Percentiles rank a stretch among this genome's conserved stretches.
These are phyloP conservation scores for Sonneratia caseolaris DNA, from an alignment of 345 rosid genomes.

Conservation along the genomic window DNA sequence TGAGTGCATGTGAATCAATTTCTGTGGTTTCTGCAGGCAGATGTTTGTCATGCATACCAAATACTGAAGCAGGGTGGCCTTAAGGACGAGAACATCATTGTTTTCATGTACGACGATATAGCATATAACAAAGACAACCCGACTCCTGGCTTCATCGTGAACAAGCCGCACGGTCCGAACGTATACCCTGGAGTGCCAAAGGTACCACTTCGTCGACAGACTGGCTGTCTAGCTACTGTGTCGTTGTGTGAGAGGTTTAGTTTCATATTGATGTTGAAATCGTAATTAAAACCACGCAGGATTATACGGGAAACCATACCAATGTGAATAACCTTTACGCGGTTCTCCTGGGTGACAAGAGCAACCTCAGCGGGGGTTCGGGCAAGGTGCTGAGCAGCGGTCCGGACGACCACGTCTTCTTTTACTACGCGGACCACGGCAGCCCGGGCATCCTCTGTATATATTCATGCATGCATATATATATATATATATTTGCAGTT, in stretches of 20 bases:
- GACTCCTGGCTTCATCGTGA: conserved; percentile 52
- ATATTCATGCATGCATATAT: background rate
- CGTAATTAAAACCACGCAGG: conserved; percentile 25
- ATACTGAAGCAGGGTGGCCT: conserved; percentile 41
- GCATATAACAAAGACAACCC: conserved; percentile 39
- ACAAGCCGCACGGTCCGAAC: conserved; percentile 44
- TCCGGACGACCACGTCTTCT: conserved; percentile 44
- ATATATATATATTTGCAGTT: background rate
- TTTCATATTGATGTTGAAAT: background rate
- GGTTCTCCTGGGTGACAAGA: conserved; percentile 45
- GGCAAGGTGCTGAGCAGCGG: conserved; percentile 55
- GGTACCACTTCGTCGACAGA: conserved; percentile 15
- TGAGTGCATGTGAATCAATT: background rate
- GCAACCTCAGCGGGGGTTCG: conserved; percentile 49
- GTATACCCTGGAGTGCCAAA: conserved; percentile 63
- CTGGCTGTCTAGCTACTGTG: background rate
- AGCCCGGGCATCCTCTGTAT: conserved; percentile 26
- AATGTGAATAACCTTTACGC: conserved; percentile 37
- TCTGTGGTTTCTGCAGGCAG: conserved; percentile 32
- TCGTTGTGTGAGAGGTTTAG: background rate
- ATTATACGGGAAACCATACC: conserved; percentile 32
- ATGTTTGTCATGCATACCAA: conserved; percentile 71
- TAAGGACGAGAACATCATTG: conserved; percentile 61
- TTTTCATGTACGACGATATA: conserved; percentile 77
- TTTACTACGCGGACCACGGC: conserved; percentile 64